phyloP scores from a whole-genome alignment of 352 stramenopile species.

The Globisporangium iwayamae region DNA sequence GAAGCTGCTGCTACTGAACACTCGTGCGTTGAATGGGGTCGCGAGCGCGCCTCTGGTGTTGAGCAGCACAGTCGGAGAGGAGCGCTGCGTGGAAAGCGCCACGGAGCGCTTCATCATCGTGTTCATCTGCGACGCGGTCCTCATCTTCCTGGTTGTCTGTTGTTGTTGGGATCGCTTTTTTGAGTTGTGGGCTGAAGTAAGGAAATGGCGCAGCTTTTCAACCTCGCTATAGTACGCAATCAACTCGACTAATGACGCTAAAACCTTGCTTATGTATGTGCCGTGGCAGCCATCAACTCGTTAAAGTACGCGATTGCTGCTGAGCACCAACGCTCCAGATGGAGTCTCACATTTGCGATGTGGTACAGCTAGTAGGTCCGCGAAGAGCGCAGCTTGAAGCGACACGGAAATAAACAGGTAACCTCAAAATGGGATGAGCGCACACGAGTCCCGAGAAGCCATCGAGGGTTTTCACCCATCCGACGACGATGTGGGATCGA shows the following conservation, averaged over 20 bases:
- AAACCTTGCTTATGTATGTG: neutral
- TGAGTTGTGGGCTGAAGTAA: neutral
- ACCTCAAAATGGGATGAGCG: constrained; percentile 5
- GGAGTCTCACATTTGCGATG: too few relatives aligned
- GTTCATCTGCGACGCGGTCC: neutral
- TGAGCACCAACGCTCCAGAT: too few relatives aligned
- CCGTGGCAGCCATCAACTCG: constrained; percentile 1
- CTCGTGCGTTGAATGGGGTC: neutral
- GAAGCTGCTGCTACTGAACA: constrained; percentile 5
- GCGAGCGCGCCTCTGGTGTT: neutral
- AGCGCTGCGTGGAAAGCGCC: neutral
- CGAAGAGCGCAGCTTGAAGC: too few relatives aligned
- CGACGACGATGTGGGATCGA: constrained; percentile 1
- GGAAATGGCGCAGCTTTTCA: neutral
- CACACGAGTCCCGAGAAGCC: constrained; percentile 12
- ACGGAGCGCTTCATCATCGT: neutral
- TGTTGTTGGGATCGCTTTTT: neutral
- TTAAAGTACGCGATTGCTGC: neutral
- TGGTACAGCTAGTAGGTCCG: too few relatives aligned
- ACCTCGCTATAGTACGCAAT: neutral
- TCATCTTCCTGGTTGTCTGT: neutral
- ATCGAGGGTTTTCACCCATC: constrained; percentile 16
- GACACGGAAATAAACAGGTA: too few relatives aligned
- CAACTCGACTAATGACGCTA: neutral
- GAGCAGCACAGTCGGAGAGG: neutral